Conservation (phyloP, 1,284 basidiomycete species). For the Leccinum solheimii region DNA sequence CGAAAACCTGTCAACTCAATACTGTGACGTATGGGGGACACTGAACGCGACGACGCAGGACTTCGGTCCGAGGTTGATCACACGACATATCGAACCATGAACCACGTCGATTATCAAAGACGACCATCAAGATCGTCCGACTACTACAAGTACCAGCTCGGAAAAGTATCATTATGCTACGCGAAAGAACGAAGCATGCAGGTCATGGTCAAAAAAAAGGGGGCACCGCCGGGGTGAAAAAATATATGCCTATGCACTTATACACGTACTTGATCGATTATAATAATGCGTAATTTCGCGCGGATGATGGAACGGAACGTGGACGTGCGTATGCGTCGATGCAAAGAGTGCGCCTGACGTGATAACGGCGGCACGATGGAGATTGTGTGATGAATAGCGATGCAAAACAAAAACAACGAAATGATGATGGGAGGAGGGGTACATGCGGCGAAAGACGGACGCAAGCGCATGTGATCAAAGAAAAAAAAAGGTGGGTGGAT, state of each 20-base stretch:
- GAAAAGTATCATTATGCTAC: conserved; percentile 12
- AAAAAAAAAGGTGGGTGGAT: not conserved
- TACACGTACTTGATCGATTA: conserved; percentile 28
- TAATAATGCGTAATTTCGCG: conserved; percentile 32
- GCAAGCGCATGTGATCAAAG: not conserved
- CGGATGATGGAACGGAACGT: conserved; percentile 5
- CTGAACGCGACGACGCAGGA: not conserved
- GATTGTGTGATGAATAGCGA: conserved; percentile 18
- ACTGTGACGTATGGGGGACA: not conserved
- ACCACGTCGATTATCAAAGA: not conserved
- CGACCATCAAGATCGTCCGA: not conserved
- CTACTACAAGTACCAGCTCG: conserved; percentile 18
- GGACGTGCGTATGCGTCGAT: conserved; percentile 19
- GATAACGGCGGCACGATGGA: conserved; percentile 7
- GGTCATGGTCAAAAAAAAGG: conserved; percentile 11
- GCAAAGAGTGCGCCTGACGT: conserved; percentile 13
- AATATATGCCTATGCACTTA: conserved; percentile 25
- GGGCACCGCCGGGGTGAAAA: conserved; percentile 22
- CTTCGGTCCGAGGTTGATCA: not conserved
- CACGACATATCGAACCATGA: not conserved
- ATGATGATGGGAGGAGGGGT: not conserved
- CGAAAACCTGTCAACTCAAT: not conserved
- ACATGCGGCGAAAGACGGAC: conserved; percentile 10
- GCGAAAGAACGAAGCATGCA: conserved; percentile 6
- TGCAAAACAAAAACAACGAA: conserved; percentile 21